These are phyloP conservation scores for Fusarium pininemorale DNA, from an alignment of 2,329 filamentous ascomycete species.

Conservation along the genomic window DNA sequence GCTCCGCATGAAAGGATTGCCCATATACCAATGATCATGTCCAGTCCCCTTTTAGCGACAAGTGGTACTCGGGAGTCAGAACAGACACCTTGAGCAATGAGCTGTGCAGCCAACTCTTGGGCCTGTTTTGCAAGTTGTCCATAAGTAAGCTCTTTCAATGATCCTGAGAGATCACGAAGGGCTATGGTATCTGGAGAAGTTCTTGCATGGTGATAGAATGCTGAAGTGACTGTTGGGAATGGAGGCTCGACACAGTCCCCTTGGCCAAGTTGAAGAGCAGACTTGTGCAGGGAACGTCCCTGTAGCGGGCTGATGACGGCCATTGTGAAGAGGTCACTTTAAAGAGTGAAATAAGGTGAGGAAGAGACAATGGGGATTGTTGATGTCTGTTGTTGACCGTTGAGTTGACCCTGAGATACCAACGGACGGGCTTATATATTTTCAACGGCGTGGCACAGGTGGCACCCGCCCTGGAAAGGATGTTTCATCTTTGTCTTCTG, in stretches of 20 bases:
- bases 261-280: conserved; percentile 22
- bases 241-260: conserved; percentile 40
- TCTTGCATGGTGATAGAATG: conserved; percentile 51
- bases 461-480: conserved; percentile 21
- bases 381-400: conserved; percentile 16
- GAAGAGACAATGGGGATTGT: conserved; percentile 29
- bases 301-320: background rate
- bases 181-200: conserved; percentile 50
- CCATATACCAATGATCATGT: conserved; percentile 66
- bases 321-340: conserved; percentile 10
- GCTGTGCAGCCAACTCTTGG: conserved; percentile 53
- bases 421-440: conserved; percentile 32
- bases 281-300: background rate
- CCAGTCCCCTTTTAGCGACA: conserved; percentile 63
- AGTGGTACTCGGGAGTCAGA: conserved; percentile 61
- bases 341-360: background rate
- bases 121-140: conserved; percentile 53
- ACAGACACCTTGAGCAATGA: conserved; percentile 51
- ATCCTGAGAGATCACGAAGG: conserved; percentile 49
- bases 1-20: conserved; percentile 65
- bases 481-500: conserved; percentile 24
- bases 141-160: conserved; percentile 53
- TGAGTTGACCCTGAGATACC: conserved; percentile 34
- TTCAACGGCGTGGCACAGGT: conserved; percentile 21
- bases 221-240: conserved; percentile 51